Evolutionary conservation across 352 stramenopile genomes (phyloP), one percentile per base, ranked within the genome.

Genomic region (Phytophthora gonapodyides): DNA sequence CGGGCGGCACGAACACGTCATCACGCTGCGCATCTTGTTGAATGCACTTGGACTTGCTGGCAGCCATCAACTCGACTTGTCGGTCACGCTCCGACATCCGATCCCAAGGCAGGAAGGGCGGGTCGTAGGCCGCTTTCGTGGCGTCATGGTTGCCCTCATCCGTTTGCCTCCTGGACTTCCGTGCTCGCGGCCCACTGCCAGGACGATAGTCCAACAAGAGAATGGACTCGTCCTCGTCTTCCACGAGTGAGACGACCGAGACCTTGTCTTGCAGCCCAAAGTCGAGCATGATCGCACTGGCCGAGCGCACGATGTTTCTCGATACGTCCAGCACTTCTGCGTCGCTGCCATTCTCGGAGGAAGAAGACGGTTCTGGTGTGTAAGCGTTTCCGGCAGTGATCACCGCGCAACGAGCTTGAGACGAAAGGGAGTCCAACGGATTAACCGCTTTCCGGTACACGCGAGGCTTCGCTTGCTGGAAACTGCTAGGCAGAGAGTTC

Each of bases 401-500:
- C 7, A 91, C 67, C 16, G 73, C 60, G 27, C 76, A 88, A 1
- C 63, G 60, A 43, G 58, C 66, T 53, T 84, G 71, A 1, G 67
- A 61, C 27, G 49, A 48, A 12, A 64, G 40, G 1, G 73, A 64
- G 19, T 81, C 43, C 5, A 67, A 45, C 24, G 71, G 65, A 48
- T 65, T 73, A 7, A 73, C 69, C 24, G 36, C 47, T 38, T 36
- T 78, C 17, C 73, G 68, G 52, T 91, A 91, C 0, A 89, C 42
- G 12, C 69, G 72, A 27, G 82, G 80, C 24, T 81, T 87, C 10
- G 73, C 65, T 43, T 78, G 71, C 24, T 70, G 67, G 49, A 91
- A 91, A 60, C 71, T 76, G 40, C 82, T 88, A n/a, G 75, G 78
- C 5, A 89, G 61, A 12, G 80, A 84, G 49, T 77, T 80, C 55